phyloP scores from a whole-genome alignment of 1,284 basidiomycete genomes.

The Wallemia ichthyophaga region DNA sequence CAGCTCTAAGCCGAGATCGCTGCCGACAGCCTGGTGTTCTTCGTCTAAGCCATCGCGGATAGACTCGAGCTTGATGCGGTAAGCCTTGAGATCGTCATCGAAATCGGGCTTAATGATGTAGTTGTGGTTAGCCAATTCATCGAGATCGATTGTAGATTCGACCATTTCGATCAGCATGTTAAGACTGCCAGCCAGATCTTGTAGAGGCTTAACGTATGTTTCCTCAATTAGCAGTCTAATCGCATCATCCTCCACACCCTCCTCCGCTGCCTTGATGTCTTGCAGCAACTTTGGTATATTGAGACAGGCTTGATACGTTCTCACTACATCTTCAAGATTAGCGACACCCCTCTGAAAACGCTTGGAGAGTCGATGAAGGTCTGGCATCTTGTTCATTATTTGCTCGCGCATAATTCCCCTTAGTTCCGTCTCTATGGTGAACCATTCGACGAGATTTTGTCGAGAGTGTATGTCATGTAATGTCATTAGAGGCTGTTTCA shows the following conservation, averaged over 20 bases:
- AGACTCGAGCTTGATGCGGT: constrained; percentile 35
- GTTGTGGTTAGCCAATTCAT: constrained; percentile 50
- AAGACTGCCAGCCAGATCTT: constrained; percentile 35
- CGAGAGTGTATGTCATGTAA: constrained; percentile 64
- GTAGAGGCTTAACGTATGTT: constrained; percentile 25
- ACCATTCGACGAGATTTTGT: constrained; percentile 60
- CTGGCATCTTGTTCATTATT: constrained; percentile 68
- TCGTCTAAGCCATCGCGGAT: constrained; percentile 53
- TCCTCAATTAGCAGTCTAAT: constrained; percentile 31
- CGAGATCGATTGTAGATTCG: constrained; percentile 74
- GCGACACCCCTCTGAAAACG: constrained; percentile 63
- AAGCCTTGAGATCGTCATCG: constrained; percentile 37
- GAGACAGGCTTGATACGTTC: constrained; percentile 53
- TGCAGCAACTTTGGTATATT: constrained; percentile 49
- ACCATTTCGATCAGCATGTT: constrained; percentile 74
- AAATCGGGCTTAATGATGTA: constrained; percentile 84
- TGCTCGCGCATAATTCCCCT: constrained; percentile 50
- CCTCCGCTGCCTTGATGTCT: constrained; percentile 11
- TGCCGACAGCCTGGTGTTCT: constrained; percentile 43
- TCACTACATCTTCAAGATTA: constrained; percentile 74
- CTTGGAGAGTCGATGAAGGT: constrained; percentile 75
- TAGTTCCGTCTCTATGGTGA: constrained; percentile 45
- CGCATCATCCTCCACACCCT: constrained; percentile 9
- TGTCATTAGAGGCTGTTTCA: constrained; percentile 89
- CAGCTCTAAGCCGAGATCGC: constrained; percentile 50